A percentile compares a stretch with the other conserved stretches of the same genome.
Conservation (phyloP, 345 rosid genomes). For the Camelina sativa region DNA sequence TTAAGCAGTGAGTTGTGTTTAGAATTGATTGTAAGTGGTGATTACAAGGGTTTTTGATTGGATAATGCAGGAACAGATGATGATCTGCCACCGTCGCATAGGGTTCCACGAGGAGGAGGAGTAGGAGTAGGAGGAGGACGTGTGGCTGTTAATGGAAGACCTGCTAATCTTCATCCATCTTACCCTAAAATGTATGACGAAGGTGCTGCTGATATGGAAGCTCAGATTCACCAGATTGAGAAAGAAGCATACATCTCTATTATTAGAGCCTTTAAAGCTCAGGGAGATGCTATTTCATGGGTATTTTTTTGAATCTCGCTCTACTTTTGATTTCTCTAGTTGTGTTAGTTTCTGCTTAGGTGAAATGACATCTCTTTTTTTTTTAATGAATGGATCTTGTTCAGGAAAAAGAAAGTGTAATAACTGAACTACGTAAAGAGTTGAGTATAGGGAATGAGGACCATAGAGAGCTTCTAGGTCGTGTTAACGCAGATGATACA, state of each 20-base stretch:
- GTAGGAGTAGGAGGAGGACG: slow-evolving; percentile 66
- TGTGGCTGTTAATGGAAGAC: slow-evolving; percentile 67
- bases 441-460: slow-evolving; percentile 83
- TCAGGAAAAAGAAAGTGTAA: slow-evolving; percentile 89
- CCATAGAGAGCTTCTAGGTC: slow-evolving; percentile 82
- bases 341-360: slow-evolving; percentile 40
- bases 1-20: slow-evolving; percentile 16
- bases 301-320: slow-evolving; percentile 45
- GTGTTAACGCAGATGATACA: slow-evolving; percentile 74
- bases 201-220: slow-evolving; percentile 70
- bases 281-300: slow-evolving; percentile 96
- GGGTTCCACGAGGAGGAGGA: slow-evolving; percentile 63
- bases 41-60: background rate
- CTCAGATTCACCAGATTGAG: slow-evolving; percentile 86
- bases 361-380: slow-evolving; percentile 43
- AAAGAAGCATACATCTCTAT: slow-evolving; percentile 82
- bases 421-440: slow-evolving; percentile 86
- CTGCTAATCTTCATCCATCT: slow-evolving; percentile 53
- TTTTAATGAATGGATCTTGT: slow-evolving; percentile 44
- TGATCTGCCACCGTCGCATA: slow-evolving; percentile 81
- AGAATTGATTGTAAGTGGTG: background rate
- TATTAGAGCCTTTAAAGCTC: slow-evolving; percentile 93
- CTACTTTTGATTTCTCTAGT: slow-evolving; percentile 32
- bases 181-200: slow-evolving; percentile 76
- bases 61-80: slow-evolving; percentile 77